Evolutionary conservation across 2,329 filamentous ascomycete species (phyloP), one percentile per base, ranked within the genome.

Genomic region (Nigrospora oryzae): DNA sequence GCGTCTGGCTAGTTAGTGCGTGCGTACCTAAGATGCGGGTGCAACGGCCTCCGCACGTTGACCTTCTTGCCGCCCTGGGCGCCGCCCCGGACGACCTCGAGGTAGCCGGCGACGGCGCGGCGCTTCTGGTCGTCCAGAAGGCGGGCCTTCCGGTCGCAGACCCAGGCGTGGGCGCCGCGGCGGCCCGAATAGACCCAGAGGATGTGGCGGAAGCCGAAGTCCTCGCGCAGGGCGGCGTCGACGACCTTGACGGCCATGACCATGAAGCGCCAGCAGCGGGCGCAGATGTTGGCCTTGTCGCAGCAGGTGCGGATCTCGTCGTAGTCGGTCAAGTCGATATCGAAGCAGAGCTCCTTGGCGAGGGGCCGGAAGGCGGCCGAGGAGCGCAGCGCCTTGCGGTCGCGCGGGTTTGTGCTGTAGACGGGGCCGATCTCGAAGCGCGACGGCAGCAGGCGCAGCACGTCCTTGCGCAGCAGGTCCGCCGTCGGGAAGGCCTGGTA

Each of bases 301-400:
- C 93, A 98, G 68, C 93, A 98, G 28, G 90, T 96, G 54, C 93
- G 83, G 52, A 98, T 87, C 53, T 95, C 89, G 62, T 98, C 93
- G 66, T 98, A 98, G 68, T 97, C 93, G 44, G 93, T 97, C 78
- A 98, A 78, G 77, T 98, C 93, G 57, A 98, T 97, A 84, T 98
- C 93, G 65, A 98, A 97, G 56, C 95, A 95, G 35, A 98, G 71
- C 64, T 98, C 93, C 64, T 98, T 98, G 45, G 86, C 78, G 31
- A 96, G 65, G 0, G 93, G 91, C 51, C 84, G 85, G 69, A 98
- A 96, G 10, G 87, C 81, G 40, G 81, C 80, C 33, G 83, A 78
- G 63, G 89, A 91, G 43, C 84, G 81, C 32, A 97, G 67, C 0
- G 84, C 84, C 68, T 97, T 98, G 58, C 91, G 83, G 57, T 98